Conservation (phyloP, 208 protist genomes). For the Trypanosoma melophagium region DNA sequence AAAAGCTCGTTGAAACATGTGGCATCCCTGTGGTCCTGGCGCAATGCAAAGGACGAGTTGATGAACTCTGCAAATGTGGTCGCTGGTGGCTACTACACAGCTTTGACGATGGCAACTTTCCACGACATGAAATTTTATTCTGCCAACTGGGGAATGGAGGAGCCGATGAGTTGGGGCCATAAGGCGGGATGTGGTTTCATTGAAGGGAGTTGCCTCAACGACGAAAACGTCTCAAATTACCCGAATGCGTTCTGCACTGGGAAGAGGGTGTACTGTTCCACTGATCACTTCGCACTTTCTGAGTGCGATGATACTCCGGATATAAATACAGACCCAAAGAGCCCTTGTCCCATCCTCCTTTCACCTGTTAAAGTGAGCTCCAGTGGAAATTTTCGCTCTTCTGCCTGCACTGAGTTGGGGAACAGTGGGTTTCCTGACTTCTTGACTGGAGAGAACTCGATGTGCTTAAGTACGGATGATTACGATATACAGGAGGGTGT, state of each 20-base stretch:
- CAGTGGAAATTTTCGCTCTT: too few species aligned
- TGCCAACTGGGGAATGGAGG: conserved; percentile 31
- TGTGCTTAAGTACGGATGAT: too few species aligned
- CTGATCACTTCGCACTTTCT: conserved; percentile 28
- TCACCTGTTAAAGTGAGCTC: too few species aligned
- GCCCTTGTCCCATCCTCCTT: too few species aligned
- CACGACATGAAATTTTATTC: conserved; percentile 36
- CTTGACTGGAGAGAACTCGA: too few species aligned
- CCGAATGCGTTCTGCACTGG: conserved; percentile 41
- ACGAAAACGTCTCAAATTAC: conserved; percentile 19
- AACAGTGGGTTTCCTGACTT: too few species aligned
- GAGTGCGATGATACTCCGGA: neutral
- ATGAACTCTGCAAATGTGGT: conserved; percentile 18
- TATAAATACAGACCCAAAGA: neutral
- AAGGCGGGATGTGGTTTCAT: conserved; percentile 30
- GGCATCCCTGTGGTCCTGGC: conserved; percentile 33
- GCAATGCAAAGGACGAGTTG: conserved; percentile 39
- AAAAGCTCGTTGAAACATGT: neutral
- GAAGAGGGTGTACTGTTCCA: conserved; percentile 27
- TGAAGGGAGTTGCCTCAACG: conserved; percentile 27
- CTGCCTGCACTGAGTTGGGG: too few species aligned
- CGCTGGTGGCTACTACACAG: conserved; percentile 28
- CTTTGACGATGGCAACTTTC: conserved; percentile 40
- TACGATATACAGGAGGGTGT: too few species aligned
- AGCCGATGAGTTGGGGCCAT: conserved; percentile 39